Percentiles rank a stretch among this genome's conserved stretches.
Conservation (phyloP, 1,284 basidiomycete species). For the Ganoderma meredithae region DNA sequence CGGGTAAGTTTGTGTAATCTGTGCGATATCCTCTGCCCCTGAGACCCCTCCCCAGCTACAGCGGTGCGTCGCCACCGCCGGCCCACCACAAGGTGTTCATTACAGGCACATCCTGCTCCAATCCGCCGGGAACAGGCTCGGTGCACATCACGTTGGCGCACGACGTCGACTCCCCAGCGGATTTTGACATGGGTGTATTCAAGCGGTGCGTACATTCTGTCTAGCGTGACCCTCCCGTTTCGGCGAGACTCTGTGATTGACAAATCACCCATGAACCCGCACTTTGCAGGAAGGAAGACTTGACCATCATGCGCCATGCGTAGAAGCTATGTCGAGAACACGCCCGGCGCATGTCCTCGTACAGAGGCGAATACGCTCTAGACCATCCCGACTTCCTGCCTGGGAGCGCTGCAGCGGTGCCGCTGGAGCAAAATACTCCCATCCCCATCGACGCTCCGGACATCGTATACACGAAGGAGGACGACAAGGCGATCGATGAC, state of each 20-base stretch:
- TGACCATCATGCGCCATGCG: constrained; percentile 57
- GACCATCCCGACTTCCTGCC: constrained; percentile 58
- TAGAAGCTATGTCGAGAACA: constrained; percentile 70
- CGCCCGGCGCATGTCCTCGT: constrained; percentile 61
- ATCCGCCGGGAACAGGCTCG: constrained; percentile 50
- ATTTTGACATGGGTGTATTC: constrained; percentile 43
- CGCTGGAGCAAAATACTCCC: constrained; percentile 40
- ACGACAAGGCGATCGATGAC: constrained; percentile 59
- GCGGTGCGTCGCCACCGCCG: constrained; percentile 2
- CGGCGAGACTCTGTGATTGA: background rate
- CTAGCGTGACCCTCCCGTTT: background rate
- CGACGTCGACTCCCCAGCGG: constrained; percentile 44
- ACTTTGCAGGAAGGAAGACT: constrained; percentile 47
- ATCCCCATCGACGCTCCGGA: constrained; percentile 52
- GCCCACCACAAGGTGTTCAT: constrained; percentile 10
- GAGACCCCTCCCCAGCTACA: background rate
- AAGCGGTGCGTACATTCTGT: constrained; percentile 4
- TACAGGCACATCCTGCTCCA: constrained; percentile 26
- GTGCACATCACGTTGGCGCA: constrained; percentile 49
- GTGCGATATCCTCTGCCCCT: too few species aligned
- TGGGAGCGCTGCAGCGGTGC: constrained; percentile 49
- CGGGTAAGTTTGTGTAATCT: background rate
- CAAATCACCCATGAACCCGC: background rate
- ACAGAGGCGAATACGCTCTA: constrained; percentile 56
- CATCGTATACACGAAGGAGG: constrained; percentile 61